These are phyloP conservation scores for Cercospora canescens DNA, from an alignment of 2,329 filamentous ascomycete species.

Conservation along the genomic window DNA sequence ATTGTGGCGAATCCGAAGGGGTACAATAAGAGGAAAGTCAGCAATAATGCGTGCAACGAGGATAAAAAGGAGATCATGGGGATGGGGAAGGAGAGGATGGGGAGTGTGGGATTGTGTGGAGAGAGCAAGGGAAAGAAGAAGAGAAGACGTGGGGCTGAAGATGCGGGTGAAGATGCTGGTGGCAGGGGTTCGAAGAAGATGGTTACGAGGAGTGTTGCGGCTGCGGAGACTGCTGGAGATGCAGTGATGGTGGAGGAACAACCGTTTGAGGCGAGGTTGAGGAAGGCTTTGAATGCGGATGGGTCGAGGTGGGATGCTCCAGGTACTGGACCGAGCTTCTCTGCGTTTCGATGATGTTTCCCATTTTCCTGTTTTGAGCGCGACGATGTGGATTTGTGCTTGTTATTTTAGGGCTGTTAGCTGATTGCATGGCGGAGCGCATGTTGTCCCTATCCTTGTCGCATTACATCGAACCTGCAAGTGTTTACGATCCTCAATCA, in stretches of 20 bases:
- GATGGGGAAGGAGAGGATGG: slow-evolving; percentile 19
- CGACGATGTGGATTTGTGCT: not conserved
- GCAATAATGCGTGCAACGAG: slow-evolving; percentile 25
- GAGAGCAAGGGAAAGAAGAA: slow-evolving; percentile 4
- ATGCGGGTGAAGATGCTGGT: not conserved
- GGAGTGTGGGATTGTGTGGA: not conserved
- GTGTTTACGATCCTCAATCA: no score
- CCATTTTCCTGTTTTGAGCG: not conserved
- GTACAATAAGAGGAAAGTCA: slow-evolving; percentile 21
- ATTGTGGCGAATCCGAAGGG: slow-evolving; percentile 22
- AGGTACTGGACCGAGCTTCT: not conserved
- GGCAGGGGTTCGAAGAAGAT: not conserved
- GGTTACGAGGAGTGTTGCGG: not conserved
- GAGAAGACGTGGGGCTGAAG: not conserved
- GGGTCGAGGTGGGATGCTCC: not conserved
- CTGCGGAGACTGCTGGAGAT: not conserved
- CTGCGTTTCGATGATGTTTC: not conserved
- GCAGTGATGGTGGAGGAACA: not conserved
- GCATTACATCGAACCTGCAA: not conserved
- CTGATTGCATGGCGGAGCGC: not conserved
- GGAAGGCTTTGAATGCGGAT: not conserved
- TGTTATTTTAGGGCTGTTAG: not conserved
- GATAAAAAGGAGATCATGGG: slow-evolving; percentile 25
- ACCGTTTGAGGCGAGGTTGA: not conserved
- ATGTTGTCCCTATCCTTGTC: not conserved